Conservation (phyloP, 805 yeast species). For the Yarrowia hollandica region DNA sequence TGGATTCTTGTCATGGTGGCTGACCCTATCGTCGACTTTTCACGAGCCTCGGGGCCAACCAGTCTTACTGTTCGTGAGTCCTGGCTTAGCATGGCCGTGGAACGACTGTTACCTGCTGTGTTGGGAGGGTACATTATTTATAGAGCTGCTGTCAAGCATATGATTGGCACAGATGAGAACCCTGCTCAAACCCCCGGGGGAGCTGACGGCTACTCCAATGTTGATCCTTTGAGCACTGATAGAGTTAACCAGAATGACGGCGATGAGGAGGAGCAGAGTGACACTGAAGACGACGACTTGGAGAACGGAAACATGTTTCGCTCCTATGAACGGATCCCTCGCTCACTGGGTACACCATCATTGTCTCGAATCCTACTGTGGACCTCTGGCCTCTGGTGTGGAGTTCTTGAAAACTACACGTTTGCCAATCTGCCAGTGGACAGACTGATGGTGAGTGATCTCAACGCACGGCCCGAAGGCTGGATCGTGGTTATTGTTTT, state of each 20-base stretch:
- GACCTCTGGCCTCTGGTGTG: slow-evolving; percentile 83
- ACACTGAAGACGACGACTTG: not conserved
- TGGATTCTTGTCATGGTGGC: slow-evolving; percentile 83
- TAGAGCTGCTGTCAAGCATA: slow-evolving; percentile 38
- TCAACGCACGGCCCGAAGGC: slow-evolving; percentile 77
- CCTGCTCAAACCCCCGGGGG: not conserved
- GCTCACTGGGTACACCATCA: slow-evolving; percentile 16
- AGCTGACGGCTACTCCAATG: not conserved
- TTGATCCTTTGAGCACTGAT: not conserved
- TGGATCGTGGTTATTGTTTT: slow-evolving; percentile 48
- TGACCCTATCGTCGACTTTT: slow-evolving; percentile 56
- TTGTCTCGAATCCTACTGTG: slow-evolving; percentile 53
- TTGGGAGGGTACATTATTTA: slow-evolving; percentile 73
- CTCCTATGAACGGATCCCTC: not conserved
- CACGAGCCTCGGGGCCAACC: not conserved
- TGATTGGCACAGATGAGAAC: slow-evolving; percentile 44
- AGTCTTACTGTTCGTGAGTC: not conserved
- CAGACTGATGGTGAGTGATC: slow-evolving; percentile 69
- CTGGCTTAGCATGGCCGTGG: slow-evolving; percentile 51
- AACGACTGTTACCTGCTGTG: slow-evolving; percentile 71
- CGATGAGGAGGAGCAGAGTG: not conserved
- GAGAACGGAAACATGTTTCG: not conserved
- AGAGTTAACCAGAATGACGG: not conserved
- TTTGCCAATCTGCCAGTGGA: slow-evolving; percentile 89
- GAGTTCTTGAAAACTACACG: slow-evolving; percentile 79